Conservation (phyloP, 2,329 filamentous ascomycete species). For the Epichloe uncinata region DNA sequence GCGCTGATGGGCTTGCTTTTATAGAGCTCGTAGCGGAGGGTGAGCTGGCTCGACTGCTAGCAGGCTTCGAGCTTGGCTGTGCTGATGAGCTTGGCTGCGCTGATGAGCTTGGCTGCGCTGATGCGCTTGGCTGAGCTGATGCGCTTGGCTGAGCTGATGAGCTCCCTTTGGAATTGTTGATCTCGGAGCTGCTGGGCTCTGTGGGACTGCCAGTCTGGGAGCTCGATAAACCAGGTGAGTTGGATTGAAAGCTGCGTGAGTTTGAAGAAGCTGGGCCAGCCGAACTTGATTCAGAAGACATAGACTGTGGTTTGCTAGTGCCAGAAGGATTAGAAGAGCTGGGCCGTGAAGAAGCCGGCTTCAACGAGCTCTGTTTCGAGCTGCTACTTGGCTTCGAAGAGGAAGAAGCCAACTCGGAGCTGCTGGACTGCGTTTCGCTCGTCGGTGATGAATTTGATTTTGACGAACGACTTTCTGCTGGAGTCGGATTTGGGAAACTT, state of each 20-base stretch:
- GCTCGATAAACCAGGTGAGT: background rate
- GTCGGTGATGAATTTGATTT: background rate
- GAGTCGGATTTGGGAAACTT: too few species aligned
- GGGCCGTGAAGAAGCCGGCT: background rate
- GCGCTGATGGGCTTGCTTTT: too few species aligned
- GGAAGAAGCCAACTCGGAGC: background rate
- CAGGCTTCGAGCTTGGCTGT: background rate
- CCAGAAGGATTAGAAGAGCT: background rate
- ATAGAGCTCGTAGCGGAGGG: too few species aligned
- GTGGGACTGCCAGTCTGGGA: background rate
- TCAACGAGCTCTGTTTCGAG: background rate
- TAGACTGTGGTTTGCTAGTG: background rate
- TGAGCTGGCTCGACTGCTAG: background rate
- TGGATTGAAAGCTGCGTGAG: background rate
- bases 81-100: background rate
- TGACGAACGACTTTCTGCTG: too few species aligned
- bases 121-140: background rate
- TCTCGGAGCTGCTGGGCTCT: background rate
- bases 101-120: background rate
- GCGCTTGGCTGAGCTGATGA: background rate
- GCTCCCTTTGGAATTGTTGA: background rate
- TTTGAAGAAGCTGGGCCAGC: background rate
- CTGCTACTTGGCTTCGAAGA: background rate
- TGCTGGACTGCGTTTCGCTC: background rate
- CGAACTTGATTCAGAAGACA: background rate